Percentiles rank a stretch among this genome's conserved stretches.
These are phyloP conservation scores for Monosporascus sp. DNA, from an alignment of 2,329 filamentous ascomycete species.

Conservation along the genomic window DNA sequence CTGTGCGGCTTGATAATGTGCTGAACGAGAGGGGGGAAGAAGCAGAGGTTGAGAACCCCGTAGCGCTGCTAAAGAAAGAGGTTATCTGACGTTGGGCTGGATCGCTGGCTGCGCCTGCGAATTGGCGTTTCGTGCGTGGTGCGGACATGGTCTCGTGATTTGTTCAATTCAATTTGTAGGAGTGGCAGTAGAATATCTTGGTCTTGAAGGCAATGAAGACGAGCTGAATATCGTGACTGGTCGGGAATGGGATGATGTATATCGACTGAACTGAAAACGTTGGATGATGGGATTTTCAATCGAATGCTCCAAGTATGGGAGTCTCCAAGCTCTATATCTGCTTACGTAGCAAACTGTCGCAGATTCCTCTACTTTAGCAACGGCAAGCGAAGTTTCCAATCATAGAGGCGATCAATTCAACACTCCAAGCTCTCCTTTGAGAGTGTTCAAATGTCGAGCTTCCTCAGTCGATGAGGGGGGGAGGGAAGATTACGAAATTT, in stretches of 20 bases:
- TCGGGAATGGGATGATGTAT: too few species aligned
- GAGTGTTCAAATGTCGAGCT: background rate
- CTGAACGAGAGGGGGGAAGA: slow-evolving; percentile 30
- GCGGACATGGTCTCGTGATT: slow-evolving; percentile 38
- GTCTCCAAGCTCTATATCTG: background rate
- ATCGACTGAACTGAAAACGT: too few species aligned
- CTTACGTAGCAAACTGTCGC: background rate
- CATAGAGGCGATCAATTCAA: background rate
- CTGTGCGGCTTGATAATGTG: slow-evolving; percentile 1
- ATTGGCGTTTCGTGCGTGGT: slow-evolving; percentile 55
- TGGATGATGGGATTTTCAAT: too few species aligned
- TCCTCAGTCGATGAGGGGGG: background rate
- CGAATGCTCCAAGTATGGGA: background rate
- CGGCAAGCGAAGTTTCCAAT: background rate
- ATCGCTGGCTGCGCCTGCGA: slow-evolving; percentile 54
- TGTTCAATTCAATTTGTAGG: background rate
- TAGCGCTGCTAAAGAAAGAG: slow-evolving; percentile 46
- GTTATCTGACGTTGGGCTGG: slow-evolving; percentile 58
- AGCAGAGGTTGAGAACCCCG: slow-evolving; percentile 12
- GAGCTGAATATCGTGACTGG: too few species aligned
- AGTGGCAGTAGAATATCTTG: background rate
- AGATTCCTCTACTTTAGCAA: background rate
- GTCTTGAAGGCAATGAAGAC: too few species aligned
- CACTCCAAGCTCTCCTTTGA: background rate
- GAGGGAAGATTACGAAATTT: background rate